Percentiles rank a stretch among this genome's conserved stretches.
These are phyloP conservation scores for Trichothecium roseum DNA, from an alignment of 2,329 filamentous ascomycete genomes.

Conservation along the genomic window DNA sequence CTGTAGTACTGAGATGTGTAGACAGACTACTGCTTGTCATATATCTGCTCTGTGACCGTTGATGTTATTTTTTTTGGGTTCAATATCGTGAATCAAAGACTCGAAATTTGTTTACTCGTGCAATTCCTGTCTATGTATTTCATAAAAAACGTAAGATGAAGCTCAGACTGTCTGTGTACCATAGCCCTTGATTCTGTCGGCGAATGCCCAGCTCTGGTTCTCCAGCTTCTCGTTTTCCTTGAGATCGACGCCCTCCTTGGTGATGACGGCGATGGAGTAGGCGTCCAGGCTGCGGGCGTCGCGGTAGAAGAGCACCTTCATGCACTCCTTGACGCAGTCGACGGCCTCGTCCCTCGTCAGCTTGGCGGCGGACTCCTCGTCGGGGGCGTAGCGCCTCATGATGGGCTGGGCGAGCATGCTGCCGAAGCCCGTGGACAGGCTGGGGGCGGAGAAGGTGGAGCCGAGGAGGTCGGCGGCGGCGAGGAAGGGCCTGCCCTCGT, in stretches of 20 bases:
- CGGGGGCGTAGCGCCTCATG: conserved; percentile 71
- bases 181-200: conserved; percentile 88
- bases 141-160: conserved; percentile 1
- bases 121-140: no score
- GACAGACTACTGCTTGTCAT: no score
- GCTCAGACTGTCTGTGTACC: conserved; percentile 65
- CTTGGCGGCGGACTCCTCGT: conserved; percentile 65
- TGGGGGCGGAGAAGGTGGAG: conserved; percentile 80
- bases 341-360: conserved; percentile 72
- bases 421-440: conserved; percentile 87
- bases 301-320: conserved; percentile 97
- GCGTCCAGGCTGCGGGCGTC: conserved; percentile 86
- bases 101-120: no score
- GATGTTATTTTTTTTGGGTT: no score
- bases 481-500: conserved; percentile 72
- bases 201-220: conserved; percentile 96
- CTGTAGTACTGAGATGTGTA: no score
- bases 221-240: conserved; percentile 81
- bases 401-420: conserved; percentile 88
- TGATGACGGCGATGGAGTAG: conserved; percentile 86
- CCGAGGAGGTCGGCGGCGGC: conserved; percentile 86
- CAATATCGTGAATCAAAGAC: no score
- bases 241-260: conserved; percentile 78
- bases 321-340: conserved; percentile 75
- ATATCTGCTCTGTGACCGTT: no score